A percentile compares a stretch with the other conserved stretches of the same genome.
Evolutionary conservation across 805 yeast species (phyloP).

Genomic region (Yamadazyma tumulicola): DNA sequence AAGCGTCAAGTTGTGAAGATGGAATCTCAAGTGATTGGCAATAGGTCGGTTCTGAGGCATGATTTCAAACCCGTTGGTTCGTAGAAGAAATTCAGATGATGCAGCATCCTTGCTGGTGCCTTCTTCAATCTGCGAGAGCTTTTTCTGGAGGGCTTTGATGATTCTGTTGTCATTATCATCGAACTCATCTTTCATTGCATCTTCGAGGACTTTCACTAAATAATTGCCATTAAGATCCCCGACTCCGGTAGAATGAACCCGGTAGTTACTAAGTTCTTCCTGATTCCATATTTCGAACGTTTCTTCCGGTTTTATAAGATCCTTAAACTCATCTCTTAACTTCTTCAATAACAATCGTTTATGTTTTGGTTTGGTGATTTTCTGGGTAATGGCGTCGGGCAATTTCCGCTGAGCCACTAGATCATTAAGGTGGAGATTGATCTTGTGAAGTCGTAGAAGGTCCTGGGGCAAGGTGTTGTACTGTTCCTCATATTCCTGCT

Average conservation of each 20-base stretch:
- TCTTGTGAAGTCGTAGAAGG: conserved; percentile 6
- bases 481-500: neutral
- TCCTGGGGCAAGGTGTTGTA: neutral
- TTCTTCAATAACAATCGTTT: conserved; percentile 3
- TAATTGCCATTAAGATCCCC: conserved; percentile 5
- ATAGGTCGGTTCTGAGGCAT: conserved; percentile 12
- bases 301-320: conserved; percentile 27
- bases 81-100: conserved; percentile 2
- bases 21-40: conserved; percentile 17
- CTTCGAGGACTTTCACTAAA: conserved; percentile 3
- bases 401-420: neutral
- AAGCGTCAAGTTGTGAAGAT: conserved; percentile 33
- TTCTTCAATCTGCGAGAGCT: neutral
- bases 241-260: neutral
- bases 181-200: neutral
- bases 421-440: neutral
- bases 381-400: neutral
- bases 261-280: conserved; percentile 8
- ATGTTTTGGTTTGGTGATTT: conserved; percentile 3
- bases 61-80: conserved; percentile 16
- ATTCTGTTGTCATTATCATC: neutral
- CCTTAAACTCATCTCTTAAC: conserved; percentile 18
- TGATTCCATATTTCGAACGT: conserved; percentile 33
- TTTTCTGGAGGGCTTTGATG: conserved; percentile 4
- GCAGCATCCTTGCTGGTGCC: conserved; percentile 1